Conservation (phyloP, 768 basidiomycete species). For the Exidia glandulosa region DNA sequence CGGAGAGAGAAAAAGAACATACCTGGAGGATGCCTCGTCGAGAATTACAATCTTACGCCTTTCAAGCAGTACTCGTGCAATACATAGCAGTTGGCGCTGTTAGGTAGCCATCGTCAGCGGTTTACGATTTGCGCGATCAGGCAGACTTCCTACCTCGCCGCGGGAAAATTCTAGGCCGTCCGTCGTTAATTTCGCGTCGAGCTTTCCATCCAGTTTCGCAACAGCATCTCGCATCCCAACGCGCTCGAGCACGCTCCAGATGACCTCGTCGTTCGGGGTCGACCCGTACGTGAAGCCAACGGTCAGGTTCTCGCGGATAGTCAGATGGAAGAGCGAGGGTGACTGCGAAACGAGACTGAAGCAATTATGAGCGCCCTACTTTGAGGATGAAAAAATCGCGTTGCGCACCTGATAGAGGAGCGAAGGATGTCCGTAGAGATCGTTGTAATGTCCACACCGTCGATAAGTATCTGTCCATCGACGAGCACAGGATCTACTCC, state of each 20-base stretch:
- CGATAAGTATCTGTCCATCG: slow-evolving; percentile 2
- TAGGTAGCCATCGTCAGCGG: too few relatives aligned
- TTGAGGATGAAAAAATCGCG: neutral
- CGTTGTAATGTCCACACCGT: slow-evolving; percentile 2
- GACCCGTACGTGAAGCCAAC: neutral
- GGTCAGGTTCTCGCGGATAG: slow-evolving; percentile 3
- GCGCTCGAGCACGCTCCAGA: slow-evolving; percentile 4
- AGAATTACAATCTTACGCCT: slow-evolving; percentile 4
- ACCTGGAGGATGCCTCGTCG: slow-evolving; percentile 5
- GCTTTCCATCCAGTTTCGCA: neutral
- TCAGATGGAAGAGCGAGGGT: slow-evolving; percentile 1
- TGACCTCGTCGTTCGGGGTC: neutral
- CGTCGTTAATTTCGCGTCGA: neutral
- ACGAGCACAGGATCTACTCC: neutral
- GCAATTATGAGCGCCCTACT: neutral
- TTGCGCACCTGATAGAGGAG: neutral
- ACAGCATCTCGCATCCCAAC: slow-evolving; percentile 3
- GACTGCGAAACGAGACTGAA: slow-evolving; percentile 1
- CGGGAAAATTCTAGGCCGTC: slow-evolving; percentile 3
- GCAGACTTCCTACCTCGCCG: slow-evolving; percentile 5
- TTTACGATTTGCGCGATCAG: too few relatives aligned
- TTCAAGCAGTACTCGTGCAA: slow-evolving; percentile 2
- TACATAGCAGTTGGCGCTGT: slow-evolving; percentile 4
- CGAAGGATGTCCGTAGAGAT: neutral
- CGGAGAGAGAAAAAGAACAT: neutral